Evolutionary conservation across 2,329 filamentous ascomycete genomes (phyloP), one percentile per base, ranked within the genome.

Genomic region (Huntiella savannae): DNA sequence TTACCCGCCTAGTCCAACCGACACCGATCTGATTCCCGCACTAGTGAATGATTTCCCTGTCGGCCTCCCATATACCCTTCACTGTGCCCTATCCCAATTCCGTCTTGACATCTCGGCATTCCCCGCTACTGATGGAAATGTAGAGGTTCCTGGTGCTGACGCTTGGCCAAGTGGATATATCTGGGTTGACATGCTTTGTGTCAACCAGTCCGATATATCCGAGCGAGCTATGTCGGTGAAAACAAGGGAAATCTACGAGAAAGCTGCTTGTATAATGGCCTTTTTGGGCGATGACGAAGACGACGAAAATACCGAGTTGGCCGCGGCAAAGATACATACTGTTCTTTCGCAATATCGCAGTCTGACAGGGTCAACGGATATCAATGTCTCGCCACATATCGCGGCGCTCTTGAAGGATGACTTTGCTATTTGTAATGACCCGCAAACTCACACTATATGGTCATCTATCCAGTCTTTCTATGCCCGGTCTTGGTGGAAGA

Each of bases 131-230:
- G 34, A 13, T 10, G 11, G 7, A 33, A 15, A 17, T 13, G 4
- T 22, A 15, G 16, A 33, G n/a, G 33, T 33, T 16, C 44, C 44
- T 16, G 43, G 43, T 17, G 42, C 22, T 12, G 46, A 43, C 32
- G 41, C 33, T 33, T 49, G 47, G 45, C 51, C 49, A 15, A 47
- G 46, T 4, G 34, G 40, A 16, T 46, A 47, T 11, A 36, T 57
- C 33, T 58, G 55, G 56, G 53, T 48, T 5, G 56, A 58, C 48
- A 51, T 54, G 15, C 22, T 58, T 7, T 56, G 54, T 28, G 56
- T 58, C 45, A 52, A 57, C 40, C 55, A 56, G 28, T 39, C 52
- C 6, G 49, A 55, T 28, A 41, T 48, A 6, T 28, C 17, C 1
- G 55, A 57, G 34, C 17, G 17, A 3, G 17, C 17, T 19, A 19